These are phyloP conservation scores for Capsella rubella DNA, from an alignment of 441 rosid species.

Conservation along the genomic window DNA sequence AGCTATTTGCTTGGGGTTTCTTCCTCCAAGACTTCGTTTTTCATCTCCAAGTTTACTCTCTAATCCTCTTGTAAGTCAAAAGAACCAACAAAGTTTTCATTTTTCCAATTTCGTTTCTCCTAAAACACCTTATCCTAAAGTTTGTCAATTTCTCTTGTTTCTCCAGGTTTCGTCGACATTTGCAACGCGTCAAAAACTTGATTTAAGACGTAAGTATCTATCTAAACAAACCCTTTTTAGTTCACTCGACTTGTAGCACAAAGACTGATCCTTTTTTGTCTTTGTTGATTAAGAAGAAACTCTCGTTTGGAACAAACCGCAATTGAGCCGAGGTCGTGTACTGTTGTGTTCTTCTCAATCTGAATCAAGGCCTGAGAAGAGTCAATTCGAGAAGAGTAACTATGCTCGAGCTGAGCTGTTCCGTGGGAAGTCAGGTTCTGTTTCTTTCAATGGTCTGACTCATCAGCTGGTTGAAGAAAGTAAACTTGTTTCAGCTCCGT, in stretches of 20 bases:
- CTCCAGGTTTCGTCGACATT: constrained; percentile 46
- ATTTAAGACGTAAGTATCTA: constrained; percentile 41
- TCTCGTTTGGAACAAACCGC: constrained; percentile 38
- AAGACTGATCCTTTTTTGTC: constrained; percentile 11
- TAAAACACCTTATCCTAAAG: background rate
- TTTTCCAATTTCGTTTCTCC: background rate
- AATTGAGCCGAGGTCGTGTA: constrained; percentile 41
- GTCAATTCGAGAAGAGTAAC: constrained; percentile 28
- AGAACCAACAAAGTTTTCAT: constrained; percentile 5
- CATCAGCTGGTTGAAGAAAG: constrained; percentile 80
- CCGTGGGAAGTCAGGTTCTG: constrained; percentile 80
- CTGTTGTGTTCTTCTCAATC: constrained; percentile 49
- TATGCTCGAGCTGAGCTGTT: constrained; percentile 60
- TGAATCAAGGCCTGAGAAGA: constrained; percentile 35
- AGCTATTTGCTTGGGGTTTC: constrained; percentile 55
- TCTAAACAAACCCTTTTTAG: background rate
- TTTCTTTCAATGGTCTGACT: constrained; percentile 75
- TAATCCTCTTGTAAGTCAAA: constrained; percentile 46
- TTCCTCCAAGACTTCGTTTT: constrained; percentile 47
- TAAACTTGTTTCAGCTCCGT: constrained; percentile 75
- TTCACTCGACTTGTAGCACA: background rate
- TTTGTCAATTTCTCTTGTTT: constrained; percentile 23
- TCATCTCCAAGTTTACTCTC: constrained; percentile 27
- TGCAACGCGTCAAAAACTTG: constrained; percentile 26
- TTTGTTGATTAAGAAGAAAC: constrained; percentile 41